Evolutionary conservation across 768 basidiomycete genomes (phyloP).

Genomic region (Leucocoprinus sp.): DNA sequence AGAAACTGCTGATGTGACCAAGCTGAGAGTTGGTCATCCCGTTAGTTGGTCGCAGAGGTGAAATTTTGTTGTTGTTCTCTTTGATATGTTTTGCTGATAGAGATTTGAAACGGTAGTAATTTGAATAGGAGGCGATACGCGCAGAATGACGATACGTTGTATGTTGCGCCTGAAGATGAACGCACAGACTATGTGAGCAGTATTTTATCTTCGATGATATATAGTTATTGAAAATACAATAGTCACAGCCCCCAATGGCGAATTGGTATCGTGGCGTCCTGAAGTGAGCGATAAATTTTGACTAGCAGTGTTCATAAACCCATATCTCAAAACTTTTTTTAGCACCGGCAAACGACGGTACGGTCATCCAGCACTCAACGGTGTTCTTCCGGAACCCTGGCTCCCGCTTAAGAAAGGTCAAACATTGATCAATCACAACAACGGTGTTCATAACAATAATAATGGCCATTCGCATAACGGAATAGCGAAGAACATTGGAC

Average conservation of each 20-base stretch:
- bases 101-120: constrained; percentile 41
- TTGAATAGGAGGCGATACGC: constrained; percentile 84
- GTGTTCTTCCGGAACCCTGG: constrained; percentile 90
- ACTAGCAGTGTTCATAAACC: no score
- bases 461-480: no score
- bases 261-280: constrained; percentile 91
- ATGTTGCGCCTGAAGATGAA: constrained; percentile 92
- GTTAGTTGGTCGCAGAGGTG: constrained; percentile 88
- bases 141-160: constrained; percentile 88
- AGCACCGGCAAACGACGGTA: constrained; percentile 94
- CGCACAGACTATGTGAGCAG: constrained; percentile 83
- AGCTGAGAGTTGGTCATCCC: constrained; percentile 73
- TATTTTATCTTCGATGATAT: no score
- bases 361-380: constrained; percentile 92
- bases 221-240: no score
- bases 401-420: constrained; percentile 83
- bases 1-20: constrained; percentile 69
- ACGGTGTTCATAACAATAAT: constrained; percentile 27
- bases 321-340: constrained; percentile 5
- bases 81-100: not conserved
- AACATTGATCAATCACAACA: constrained; percentile 54
- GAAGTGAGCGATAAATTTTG: no score
- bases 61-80: not conserved
- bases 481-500: constrained; percentile 25
- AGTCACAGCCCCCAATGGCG: constrained; percentile 96